These are phyloP conservation scores for Coniochaeta sp. DNA, from an alignment of 2,329 filamentous ascomycete species.

Conservation along the genomic window DNA sequence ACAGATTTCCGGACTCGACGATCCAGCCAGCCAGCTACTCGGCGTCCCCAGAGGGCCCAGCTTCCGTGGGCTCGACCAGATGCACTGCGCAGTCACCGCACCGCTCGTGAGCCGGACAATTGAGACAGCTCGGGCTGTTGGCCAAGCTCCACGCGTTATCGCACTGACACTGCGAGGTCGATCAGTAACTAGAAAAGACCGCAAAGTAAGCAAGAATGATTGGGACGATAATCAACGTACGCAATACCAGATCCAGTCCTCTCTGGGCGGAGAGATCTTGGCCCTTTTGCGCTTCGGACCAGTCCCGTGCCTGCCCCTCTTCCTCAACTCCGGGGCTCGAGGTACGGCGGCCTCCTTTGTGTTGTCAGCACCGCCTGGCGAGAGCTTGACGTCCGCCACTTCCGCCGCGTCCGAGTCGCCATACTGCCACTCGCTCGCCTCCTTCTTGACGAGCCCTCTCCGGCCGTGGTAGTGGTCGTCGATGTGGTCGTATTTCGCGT, in stretches of 20 bases:
- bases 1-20: no score
- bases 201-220: background rate
- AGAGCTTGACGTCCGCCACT: background rate
- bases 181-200: background rate
- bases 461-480: constrained; percentile 61
- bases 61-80: background rate
- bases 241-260: background rate
- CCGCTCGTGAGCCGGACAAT: background rate
- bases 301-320: background rate
- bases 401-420: constrained; percentile 16
- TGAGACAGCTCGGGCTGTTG: background rate
- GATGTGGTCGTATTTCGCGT: constrained; percentile 61
- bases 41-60: background rate
- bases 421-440: constrained; percentile 50
- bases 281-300: background rate
- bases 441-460: constrained; percentile 23
- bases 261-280: background rate
- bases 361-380: background rate
- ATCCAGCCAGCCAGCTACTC: background rate
- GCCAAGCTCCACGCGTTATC: background rate
- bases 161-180: background rate
- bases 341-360: background rate
- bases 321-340: background rate
- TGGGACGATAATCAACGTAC: background rate
- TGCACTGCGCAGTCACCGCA: background rate